phyloP scores from a whole-genome alignment of 2,329 filamentous ascomycete species.

The Macrophomina tecta region DNA sequence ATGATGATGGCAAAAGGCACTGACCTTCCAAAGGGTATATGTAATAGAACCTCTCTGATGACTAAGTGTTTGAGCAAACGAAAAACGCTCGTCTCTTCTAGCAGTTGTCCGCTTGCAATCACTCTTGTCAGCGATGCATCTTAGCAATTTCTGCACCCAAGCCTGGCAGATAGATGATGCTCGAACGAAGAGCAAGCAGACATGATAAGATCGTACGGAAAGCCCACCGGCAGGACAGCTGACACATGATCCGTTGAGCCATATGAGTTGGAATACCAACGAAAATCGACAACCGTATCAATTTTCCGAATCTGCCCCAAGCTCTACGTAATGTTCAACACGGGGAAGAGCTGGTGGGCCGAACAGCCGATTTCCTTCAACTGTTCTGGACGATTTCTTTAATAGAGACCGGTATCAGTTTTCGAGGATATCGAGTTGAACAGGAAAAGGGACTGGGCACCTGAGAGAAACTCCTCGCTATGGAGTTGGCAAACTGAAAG shows the following conservation, averaged over 20 bases:
- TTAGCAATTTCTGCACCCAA: too few relatives aligned
- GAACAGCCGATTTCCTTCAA: slow-evolving; percentile 33
- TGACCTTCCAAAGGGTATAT: background rate
- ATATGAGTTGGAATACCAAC: background rate
- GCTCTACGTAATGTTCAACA: too few relatives aligned
- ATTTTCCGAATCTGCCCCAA: background rate
- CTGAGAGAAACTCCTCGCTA: slow-evolving; percentile 61
- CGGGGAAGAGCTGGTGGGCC: background rate
- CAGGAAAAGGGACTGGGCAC: slow-evolving; percentile 61
- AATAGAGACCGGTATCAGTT: slow-evolving; percentile 60
- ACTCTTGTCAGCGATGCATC: too few relatives aligned
- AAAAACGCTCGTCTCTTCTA: too few relatives aligned
- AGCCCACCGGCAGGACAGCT: background rate
- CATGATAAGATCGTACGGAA: background rate
- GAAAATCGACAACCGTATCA: background rate
- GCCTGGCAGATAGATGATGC: too few relatives aligned
- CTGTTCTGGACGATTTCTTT: slow-evolving; percentile 48
- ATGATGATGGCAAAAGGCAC: background rate
- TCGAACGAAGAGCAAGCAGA: too few relatives aligned
- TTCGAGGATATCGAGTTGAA: slow-evolving; percentile 59
- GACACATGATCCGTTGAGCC: background rate
- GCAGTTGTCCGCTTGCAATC: too few relatives aligned
- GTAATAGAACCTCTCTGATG: too few relatives aligned
- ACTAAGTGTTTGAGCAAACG: too few relatives aligned
- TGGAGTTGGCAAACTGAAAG: background rate